Evolutionary conservation across 2,329 filamentous ascomycete species (phyloP).

Genomic region (Aspergillus floridensis): DNA sequence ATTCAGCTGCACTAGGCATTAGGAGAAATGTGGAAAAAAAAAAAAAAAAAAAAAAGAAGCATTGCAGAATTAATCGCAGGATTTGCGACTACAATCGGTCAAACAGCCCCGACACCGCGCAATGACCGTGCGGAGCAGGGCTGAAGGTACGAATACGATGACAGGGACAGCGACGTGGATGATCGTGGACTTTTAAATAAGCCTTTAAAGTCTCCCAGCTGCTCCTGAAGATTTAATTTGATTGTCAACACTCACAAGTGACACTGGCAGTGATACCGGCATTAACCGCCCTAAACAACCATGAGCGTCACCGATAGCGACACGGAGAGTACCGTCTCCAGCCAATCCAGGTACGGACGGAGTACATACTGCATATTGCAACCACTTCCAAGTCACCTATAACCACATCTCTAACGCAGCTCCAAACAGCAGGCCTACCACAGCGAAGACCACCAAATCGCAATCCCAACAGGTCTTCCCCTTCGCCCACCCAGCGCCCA

Average conservation of each 20-base stretch:
- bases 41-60: background rate
- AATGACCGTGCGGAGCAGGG: background rate
- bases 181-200: background rate
- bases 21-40: background rate
- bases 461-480: slow-evolving; percentile 25
- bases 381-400: background rate
- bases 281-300: background rate
- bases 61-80: background rate
- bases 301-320: background rate
- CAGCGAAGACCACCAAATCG: slow-evolving; percentile 4
- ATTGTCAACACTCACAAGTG: background rate
- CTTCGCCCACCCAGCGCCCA: slow-evolving; percentile 31
- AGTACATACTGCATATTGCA: background rate
- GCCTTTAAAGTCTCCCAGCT: background rate
- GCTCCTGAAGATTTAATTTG: background rate
- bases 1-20: too few relatives aligned
- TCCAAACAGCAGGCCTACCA: background rate
- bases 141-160: slow-evolving; percentile 4
- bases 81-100: background rate
- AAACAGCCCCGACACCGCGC: background rate
- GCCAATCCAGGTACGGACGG: background rate
- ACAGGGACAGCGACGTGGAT: background rate
- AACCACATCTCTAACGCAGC: background rate
- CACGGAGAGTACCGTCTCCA: background rate
- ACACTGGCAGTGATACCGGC: too few relatives aligned